Base-by-base conservation (phyloP, 345 rosid genomes). In the Boechera stricta region DNA sequence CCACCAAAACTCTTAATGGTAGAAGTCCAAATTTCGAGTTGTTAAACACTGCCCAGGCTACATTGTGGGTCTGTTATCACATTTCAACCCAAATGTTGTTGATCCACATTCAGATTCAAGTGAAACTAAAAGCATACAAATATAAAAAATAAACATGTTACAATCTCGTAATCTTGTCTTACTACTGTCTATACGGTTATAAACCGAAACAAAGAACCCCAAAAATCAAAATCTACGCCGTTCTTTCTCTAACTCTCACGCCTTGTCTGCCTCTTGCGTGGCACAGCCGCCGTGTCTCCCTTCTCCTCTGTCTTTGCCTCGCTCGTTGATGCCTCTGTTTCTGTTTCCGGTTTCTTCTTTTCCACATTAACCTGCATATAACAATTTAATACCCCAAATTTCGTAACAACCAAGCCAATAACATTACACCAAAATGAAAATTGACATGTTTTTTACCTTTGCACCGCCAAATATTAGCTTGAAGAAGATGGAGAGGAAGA, bases 391-490 rank as follows among this genome's bases (percentile, higher is more conserved):
- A 32, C 49, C 39, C 47, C 32, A 4, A 52, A 29, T 5, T 11
- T 48, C 8, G 38, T 61, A 4, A 61, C 5, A 51, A 24, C 49
- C 35, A 64, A 51, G 21, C 77, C 15, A 3, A 60, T 15, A 33
- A 36, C 31, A 35, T 36, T 7, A 45, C 38, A 44, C 56, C 32
- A 4, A 51, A 66, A 58, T 8, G 13, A 10, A 13, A n/a, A 24
- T 16, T 68, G 55, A 38, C 44, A 52, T 73, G 35, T 58, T 49
- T 6, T 3, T 3, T 51, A 76, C 83, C 86, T 89, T 91, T 84
- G 86, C 80, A 44, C 97, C 94, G 35, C 97, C 91, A 18, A 88
- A 87, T 28, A 85, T 2, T 5, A 87, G 49, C 83, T 78, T 89
- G 16, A 72, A 41, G 61, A 89, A 64, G 57, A 84, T 7, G 0